Evolutionary conservation across 768 basidiomycete species (phyloP).

Genomic region (Leccinum aurantiacum): DNA sequence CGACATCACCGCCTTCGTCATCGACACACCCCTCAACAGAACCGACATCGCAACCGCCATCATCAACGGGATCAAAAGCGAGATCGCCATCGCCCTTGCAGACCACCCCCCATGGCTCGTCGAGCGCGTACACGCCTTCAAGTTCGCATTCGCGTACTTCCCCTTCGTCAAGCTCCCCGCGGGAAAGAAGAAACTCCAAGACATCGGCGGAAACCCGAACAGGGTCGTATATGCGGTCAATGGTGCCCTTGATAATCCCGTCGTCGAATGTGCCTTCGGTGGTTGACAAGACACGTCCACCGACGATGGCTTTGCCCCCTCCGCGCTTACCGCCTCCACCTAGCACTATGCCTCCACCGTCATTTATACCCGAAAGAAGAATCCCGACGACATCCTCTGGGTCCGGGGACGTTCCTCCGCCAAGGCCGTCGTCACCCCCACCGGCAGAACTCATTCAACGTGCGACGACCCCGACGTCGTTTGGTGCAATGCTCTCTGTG

Average conservation of each 20-base stretch:
- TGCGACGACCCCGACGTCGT: no score
- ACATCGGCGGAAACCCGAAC: slow-evolving; percentile 27
- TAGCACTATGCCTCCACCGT: no score
- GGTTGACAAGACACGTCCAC: no score
- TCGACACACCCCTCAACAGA: slow-evolving; percentile 51
- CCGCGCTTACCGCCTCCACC: no score
- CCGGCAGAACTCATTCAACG: no score
- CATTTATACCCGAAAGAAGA: no score
- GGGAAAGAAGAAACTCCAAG: slow-evolving; percentile 34
- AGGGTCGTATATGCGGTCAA: slow-evolving; percentile 41
- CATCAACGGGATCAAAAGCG: slow-evolving; percentile 50
- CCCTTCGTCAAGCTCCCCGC: slow-evolving; percentile 50
- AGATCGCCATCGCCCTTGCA: slow-evolving; percentile 51
- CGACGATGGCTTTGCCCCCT: no score
- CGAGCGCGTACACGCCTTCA: slow-evolving; percentile 56
- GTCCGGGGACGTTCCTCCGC: no score
- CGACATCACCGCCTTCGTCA: slow-evolving; percentile 62
- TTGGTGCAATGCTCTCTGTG: no score
- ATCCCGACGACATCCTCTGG: no score
- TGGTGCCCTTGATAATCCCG: slow-evolving; percentile 37
- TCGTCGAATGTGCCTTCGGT: no score
- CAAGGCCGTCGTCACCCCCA: no score
- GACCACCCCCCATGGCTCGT: slow-evolving; percentile 56
- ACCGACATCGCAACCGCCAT: slow-evolving; percentile 56
- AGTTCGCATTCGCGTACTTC: slow-evolving; percentile 44